Evolutionary conservation across 768 basidiomycete genomes (phyloP), one percentile per base, ranked within the genome.

Genomic region (Lactifluus hygrophoroides): DNA sequence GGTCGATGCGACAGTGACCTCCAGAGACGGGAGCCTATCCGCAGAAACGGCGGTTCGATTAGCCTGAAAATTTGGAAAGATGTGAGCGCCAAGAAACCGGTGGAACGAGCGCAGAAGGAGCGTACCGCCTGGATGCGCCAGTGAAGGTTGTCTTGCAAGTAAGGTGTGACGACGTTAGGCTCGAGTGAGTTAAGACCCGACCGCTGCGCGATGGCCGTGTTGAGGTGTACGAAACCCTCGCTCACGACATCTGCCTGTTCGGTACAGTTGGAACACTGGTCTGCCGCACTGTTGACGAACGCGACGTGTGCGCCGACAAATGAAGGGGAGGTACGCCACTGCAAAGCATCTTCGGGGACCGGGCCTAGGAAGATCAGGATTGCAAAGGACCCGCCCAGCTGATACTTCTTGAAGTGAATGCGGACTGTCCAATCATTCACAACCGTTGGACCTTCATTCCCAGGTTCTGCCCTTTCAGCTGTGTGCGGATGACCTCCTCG

Each of bases 141-240:
- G 35, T 75, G 69, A 9, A 80, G 65, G 19, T 72, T 66, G 8
- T 73, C 60, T 32, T 64, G 69, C 34, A 80, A 66, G 62, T 76
- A 80, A 30, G 77, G 74, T 9, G 65, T 65, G 28, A 80, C 70
- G n/a, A 68, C 71, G 14, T 63, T 63, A 5, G 76, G 75, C 8
- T 74, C 69, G 35, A 74, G 68, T 6, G 76, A 72, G 5, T 58
- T 50, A 28, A 75, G 58, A 2, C 67, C 66, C 2, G 63, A 64
- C 16, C 23, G 30, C 40, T 58, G 34, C 48, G 56, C 51, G 40
- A 80, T 71, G 3, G 64, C 70, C 0, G 69, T 58, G 44, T 75
- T 75, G 32, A 80, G 68, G 59, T 75, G 76, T 5, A 80, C 73
- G 65, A 76, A 79, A 5, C 77, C 77, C 63, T 78, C 76, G 21